Percentiles rank a stretch among this genome's conserved stretches.
Conservation (phyloP, 768 basidiomycete species). For the Fibroporia radiculosa region DNA sequence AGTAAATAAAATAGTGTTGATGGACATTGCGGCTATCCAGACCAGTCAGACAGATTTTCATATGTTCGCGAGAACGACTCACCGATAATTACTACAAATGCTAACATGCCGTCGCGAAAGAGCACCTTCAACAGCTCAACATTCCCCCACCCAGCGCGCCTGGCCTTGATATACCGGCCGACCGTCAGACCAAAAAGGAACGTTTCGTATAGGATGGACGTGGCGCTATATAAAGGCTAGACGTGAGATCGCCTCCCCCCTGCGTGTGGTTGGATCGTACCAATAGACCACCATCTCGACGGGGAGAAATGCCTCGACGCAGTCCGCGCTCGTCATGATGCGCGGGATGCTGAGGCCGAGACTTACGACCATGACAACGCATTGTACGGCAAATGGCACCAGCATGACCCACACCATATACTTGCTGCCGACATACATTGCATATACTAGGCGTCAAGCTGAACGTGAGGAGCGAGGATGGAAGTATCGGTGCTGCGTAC, state of each 20-base stretch:
- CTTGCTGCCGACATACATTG: constrained; percentile 10
- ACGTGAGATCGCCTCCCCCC: too few relatives aligned
- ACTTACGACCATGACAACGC: constrained; percentile 5
- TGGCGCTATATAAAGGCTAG: neutral
- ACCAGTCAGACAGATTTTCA: neutral
- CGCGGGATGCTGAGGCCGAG: constrained; percentile 8
- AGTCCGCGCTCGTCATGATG: constrained; percentile 6
- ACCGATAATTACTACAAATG: constrained; percentile 15
- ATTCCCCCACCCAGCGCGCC: constrained; percentile 9
- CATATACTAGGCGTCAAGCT: constrained; percentile 6
- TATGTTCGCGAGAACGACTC: neutral
- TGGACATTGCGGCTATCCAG: constrained; percentile 7
- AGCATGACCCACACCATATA: constrained; percentile 3
- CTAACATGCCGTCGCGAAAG: constrained; percentile 15
- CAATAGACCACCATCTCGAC: constrained; percentile 7
- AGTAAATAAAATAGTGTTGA: constrained; percentile 11
- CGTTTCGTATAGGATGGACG: constrained; percentile 11
- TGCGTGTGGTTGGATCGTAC: too few relatives aligned
- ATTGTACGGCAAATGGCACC: constrained; percentile 1
- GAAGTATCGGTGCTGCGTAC: neutral
- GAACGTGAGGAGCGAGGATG: neutral
- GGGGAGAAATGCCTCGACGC: constrained; percentile 6
- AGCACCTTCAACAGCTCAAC: constrained; percentile 7
- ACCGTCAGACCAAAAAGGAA: constrained; percentile 14
- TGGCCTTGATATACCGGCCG: constrained; percentile 8